Evolutionary conservation across 441 rosid species (phyloP), one percentile per base, ranked within the genome.

Genomic region (Arabidopsis hybrid): DNA sequence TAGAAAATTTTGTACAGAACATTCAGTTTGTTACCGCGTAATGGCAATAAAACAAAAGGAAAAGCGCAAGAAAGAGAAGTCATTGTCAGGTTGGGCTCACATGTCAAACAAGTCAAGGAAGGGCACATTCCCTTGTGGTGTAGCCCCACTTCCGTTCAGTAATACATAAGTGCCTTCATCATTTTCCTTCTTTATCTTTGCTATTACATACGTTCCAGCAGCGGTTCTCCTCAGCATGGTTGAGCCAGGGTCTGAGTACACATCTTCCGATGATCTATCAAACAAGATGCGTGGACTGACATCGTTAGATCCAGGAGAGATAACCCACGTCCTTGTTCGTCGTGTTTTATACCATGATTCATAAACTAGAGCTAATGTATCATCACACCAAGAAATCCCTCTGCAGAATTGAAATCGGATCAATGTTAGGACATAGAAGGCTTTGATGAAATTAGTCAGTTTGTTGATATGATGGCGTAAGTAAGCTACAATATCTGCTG

Each of bases 271-370:
- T 73, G 99, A 95, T 76, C 99, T 84, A 80, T 95, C 97, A 84
- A 95, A 95, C 66, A 95, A 82, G 75, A 95, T 82, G 45, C 88
- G 88, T 52, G 97, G 92, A 78, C 80, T 79, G 69, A 74, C 84
- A 78, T 88, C 92, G 65, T 77, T 75, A 74, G 85, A 83, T 69
- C 86, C 91, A 59, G 96, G 96, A 61, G 96, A 87, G 80, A 92
- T 87, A 43, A 91, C 85, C 97, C 97, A 95, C 46, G 97, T 91
- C 83, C 85, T 89, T 75, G 83, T 91, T 61, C 87, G 83, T 74
- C 99, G 78, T 31, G 97, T 95, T 83, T 95, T 95, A 77, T 91
- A 91, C 97, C 97, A 92, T 67, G 99, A 92, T 79, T 95, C 97
- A 56, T 95, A 89, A 64, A 92, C 89, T 63, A 95, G 85, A 78